Conservation (phyloP, 2,329 filamentous ascomycete genomes). For the Diplodia sapinea region DNA sequence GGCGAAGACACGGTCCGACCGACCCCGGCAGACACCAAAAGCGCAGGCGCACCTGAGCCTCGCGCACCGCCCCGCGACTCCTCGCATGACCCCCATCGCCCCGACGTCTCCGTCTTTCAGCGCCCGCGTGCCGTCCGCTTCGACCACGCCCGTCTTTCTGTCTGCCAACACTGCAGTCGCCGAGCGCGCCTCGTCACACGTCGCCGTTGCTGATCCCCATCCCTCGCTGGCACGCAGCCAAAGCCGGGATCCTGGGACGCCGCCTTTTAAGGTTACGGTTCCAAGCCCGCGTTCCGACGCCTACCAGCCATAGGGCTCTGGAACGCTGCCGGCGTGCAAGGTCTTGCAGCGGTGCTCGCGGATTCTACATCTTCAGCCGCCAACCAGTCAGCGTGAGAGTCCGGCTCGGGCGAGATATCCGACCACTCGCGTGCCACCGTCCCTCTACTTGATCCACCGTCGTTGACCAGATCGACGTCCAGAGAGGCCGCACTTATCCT, state of each 20-base stretch:
- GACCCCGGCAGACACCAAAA: not conserved
- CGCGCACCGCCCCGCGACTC: slow-evolving; percentile 17
- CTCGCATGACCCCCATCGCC: not conserved
- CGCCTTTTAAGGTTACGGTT: slow-evolving; percentile 20
- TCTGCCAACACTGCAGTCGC: not conserved
- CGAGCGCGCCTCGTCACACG: not conserved
- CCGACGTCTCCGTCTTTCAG: not conserved
- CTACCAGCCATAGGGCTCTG: slow-evolving; percentile 9
- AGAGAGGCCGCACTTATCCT: not conserved
- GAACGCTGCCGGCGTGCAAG: slow-evolving; percentile 10
- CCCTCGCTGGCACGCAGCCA: slow-evolving; percentile 3
- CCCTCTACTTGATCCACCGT: not conserved
- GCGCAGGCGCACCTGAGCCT: slow-evolving; percentile 15
- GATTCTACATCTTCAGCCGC: not conserved
- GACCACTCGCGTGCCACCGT: not conserved
- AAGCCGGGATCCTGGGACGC: slow-evolving; percentile 14
- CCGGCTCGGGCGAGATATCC: not conserved
- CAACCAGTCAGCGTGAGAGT: not conserved
- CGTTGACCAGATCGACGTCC: not conserved
- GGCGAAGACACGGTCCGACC: not conserved
- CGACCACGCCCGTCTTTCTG: not conserved
- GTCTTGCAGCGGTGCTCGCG: not conserved
- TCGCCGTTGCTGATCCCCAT: not conserved
- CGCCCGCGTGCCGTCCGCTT: not conserved
- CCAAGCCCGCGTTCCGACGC: slow-evolving; percentile 18